Percentiles rank a stretch among this genome's conserved stretches.
Evolutionary conservation across 768 basidiomycete genomes (phyloP).

Genomic region (Lactifluus pinguis): DNA sequence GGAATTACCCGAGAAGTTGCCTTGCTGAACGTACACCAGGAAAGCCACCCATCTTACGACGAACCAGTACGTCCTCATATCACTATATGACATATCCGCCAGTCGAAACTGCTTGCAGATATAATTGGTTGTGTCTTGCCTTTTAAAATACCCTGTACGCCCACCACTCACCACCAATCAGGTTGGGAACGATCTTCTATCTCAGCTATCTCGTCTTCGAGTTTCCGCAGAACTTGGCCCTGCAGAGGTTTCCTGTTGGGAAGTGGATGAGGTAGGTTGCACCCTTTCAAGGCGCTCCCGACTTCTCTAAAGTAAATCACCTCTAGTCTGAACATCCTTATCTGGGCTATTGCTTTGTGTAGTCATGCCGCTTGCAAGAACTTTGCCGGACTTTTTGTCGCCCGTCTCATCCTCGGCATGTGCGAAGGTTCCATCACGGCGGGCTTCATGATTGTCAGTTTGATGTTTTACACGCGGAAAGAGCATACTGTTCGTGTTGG

Average conservation of each 20-base stretch:
- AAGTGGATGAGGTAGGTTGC: slow-evolving; percentile 66
- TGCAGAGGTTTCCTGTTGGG: slow-evolving; percentile 67
- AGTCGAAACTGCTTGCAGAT: slow-evolving; percentile 31
- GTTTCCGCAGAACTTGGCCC: slow-evolving; percentile 63
- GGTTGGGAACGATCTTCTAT: slow-evolving; percentile 73
- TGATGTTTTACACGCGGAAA: slow-evolving; percentile 69
- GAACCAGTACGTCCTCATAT: slow-evolving; percentile 40
- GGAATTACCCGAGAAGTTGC: not conserved
- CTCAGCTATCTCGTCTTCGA: slow-evolving; percentile 62
- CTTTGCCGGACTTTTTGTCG: slow-evolving; percentile 55
- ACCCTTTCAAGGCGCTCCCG: not conserved
- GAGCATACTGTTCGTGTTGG: slow-evolving; percentile 65
- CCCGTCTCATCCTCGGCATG: slow-evolving; percentile 57
- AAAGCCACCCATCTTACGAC: slow-evolving; percentile 52
- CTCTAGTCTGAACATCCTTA: slow-evolving; percentile 50
- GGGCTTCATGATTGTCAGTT: slow-evolving; percentile 67
- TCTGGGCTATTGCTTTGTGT: slow-evolving; percentile 55
- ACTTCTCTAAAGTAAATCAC: not conserved
- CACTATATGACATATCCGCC: not conserved
- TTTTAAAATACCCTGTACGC: not conserved
- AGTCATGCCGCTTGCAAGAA: slow-evolving; percentile 63
- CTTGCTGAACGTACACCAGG: slow-evolving; percentile 27
- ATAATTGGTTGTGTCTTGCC: slow-evolving; percentile 44
- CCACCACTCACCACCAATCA: slow-evolving; percentile 19
- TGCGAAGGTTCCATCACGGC: slow-evolving; percentile 68